Evolutionary conservation across 1,139 yeast species (phyloP), one percentile per base, ranked within the genome.

Genomic region (Sugiyamaella japonica): DNA sequence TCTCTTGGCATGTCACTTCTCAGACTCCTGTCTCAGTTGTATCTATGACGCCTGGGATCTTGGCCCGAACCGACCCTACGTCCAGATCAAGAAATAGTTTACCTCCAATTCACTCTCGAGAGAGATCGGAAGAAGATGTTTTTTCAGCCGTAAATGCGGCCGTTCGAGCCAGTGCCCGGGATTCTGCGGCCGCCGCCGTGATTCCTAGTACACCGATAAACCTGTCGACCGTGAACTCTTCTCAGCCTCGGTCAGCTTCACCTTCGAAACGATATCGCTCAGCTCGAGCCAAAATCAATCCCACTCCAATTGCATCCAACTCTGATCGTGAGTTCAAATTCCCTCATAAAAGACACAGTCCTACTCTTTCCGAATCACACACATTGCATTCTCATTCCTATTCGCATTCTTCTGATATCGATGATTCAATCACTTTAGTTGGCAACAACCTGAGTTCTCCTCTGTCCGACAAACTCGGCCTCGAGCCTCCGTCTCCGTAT

Each of bases 401-500:
- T 34, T 47, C 50, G 23, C 25, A 15, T 12, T 40, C 39, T 16
- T 48, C 55, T 6, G 58, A 56, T 36, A 16, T 31, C 34, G 58
- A 56, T 20, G 58, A 53, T 25, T 29, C 50, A 12, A 38, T 47
- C 25, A 47, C 50, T 6, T 17, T 47, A 13, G 44, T 47, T 16
- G 41, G 49, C 7, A 38, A 38, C 28, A 38, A 38, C 29, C 10
- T 47, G 34, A 38, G 37, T 13, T 47, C 40, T 44, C 57, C 52
- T 16, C 28, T 39, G 44, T 51, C 44, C 16, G 55, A 34, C 42
- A 47, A 8, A 12, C 3, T n/a, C 20, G 17, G 23, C 17, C 48
- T 37, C n/a, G 45, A 32, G 9, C 61, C 67, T 7, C 66, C 65
- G 20, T 63, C 67, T 7, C 66, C 65, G 20, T 63, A 61, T 52